Conservation (phyloP, 2,329 filamentous ascomycete species). For the Xylariomycetidae sp. region DNA sequence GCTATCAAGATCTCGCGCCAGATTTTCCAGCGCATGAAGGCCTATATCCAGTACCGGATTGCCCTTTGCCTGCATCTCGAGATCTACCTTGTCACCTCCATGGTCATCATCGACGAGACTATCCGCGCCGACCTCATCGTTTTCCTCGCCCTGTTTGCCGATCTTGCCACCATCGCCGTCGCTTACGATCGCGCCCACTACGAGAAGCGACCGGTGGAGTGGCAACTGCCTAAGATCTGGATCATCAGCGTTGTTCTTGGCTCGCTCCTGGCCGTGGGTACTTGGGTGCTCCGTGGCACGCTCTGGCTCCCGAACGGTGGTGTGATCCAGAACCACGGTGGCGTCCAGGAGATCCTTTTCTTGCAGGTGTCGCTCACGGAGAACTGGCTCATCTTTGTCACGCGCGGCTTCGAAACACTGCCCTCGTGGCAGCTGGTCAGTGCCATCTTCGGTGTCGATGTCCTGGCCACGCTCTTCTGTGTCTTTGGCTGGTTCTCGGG, state of each 20-base stretch:
- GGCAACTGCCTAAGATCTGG: constrained; percentile 72
- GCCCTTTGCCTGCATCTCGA: constrained; percentile 62
- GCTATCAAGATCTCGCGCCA: constrained; percentile 63
- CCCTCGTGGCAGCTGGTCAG: constrained; percentile 64
- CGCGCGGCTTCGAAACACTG: constrained; percentile 62
- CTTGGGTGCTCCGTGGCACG: constrained; percentile 62
- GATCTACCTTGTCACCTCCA: constrained; percentile 66
- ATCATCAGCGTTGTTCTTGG: constrained; percentile 62
- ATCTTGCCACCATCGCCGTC: constrained; percentile 67
- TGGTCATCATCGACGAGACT: constrained; percentile 70
- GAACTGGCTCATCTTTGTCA: constrained; percentile 76
- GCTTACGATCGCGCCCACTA: constrained; percentile 70
- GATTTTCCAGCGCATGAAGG: constrained; percentile 68
- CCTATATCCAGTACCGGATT: constrained; percentile 66
- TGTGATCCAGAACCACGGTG: constrained; percentile 68
- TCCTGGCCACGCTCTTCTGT: constrained; percentile 62
- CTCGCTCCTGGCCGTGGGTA: constrained; percentile 56
- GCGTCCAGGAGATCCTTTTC: constrained; percentile 68
- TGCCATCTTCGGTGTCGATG: constrained; percentile 63
- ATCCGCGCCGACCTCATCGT: constrained; percentile 63
- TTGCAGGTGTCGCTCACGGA: constrained; percentile 66
- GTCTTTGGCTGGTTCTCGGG: constrained; percentile 64
- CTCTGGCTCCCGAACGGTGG: constrained; percentile 61
- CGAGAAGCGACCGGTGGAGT: constrained; percentile 63
- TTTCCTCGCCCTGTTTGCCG: constrained; percentile 68